These are phyloP conservation scores for Cudoniella acicularis DNA, from an alignment of 495 filamentous ascomycete genomes.

Conservation along the genomic window DNA sequence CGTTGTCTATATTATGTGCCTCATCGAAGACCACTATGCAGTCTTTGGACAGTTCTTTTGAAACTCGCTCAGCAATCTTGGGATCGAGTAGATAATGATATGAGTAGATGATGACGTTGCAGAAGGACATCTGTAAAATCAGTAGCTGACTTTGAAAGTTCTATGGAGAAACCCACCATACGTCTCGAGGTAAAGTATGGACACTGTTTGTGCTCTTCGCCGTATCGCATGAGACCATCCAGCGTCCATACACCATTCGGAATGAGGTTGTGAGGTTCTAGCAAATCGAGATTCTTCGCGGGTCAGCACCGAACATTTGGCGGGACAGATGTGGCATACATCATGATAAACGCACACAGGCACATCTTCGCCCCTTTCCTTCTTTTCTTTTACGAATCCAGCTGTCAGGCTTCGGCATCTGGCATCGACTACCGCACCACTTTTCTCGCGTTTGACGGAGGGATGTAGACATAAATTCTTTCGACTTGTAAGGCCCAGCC, in stretches of 20 bases:
- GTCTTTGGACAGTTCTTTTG: slow-evolving; percentile 93
- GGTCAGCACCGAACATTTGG: slow-evolving; percentile 2
- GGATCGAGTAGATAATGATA: slow-evolving; percentile 98
- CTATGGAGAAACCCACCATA: slow-evolving; percentile 64
- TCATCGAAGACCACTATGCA: slow-evolving; percentile 99
- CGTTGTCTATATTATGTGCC: slow-evolving; percentile 99
- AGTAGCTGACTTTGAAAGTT: not conserved
- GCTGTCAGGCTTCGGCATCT: slow-evolving; percentile 93
- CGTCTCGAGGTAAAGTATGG: slow-evolving; percentile 93
- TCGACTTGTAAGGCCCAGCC: slow-evolving; percentile 86
- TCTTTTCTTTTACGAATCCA: slow-evolving; percentile 96
- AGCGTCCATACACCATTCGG: slow-evolving; percentile 94
- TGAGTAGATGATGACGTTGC: slow-evolving; percentile 99
- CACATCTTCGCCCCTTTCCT: slow-evolving; percentile 88
- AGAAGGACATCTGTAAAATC: slow-evolving; percentile 77
- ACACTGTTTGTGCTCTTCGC: slow-evolving; percentile 93
- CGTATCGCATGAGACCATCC: slow-evolving; percentile 82
- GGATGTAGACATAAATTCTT: slow-evolving; percentile 98
- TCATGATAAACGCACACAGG: slow-evolving; percentile 95
- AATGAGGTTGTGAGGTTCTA: slow-evolving; percentile 91
- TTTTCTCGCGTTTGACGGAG: slow-evolving; percentile 92
- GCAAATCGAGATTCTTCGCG: slow-evolving; percentile 78
- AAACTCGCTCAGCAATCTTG: slow-evolving; percentile 96
- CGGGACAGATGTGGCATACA: slow-evolving; percentile 34
- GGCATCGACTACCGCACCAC: slow-evolving; percentile 88